Conservation (phyloP, 257 asterid genomes). For the Cruciata laevipes region DNA sequence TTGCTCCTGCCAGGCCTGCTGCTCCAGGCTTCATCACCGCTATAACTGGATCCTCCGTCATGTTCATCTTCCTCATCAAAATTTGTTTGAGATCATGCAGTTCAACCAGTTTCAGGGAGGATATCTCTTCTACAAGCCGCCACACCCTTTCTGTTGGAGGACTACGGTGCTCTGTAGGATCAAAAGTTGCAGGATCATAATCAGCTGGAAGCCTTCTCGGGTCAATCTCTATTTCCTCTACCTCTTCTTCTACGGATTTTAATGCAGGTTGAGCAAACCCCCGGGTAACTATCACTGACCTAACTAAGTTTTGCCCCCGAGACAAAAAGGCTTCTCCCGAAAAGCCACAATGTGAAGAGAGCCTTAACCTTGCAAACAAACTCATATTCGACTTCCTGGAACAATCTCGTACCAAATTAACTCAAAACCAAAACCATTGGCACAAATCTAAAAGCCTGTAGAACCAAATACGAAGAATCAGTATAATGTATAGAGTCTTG, state of each 20-base stretch:
- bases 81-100: slow-evolving; percentile 51
- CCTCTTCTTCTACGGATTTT: slow-evolving; percentile 30
- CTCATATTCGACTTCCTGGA: slow-evolving; percentile 34
- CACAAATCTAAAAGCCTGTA: slow-evolving; percentile 1
- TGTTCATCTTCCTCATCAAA: slow-evolving; percentile 31
- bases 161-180: slow-evolving; percentile 78
- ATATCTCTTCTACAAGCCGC: slow-evolving; percentile 74
- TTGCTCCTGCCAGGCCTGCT: slow-evolving; percentile 32
- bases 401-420: background rate
- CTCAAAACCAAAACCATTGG: background rate
- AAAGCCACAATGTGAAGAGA: slow-evolving; percentile 32
- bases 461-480: background rate
- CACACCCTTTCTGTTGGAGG: slow-evolving; percentile 74
- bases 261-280: slow-evolving; percentile 51
- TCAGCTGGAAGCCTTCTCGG: slow-evolving; percentile 83
- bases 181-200: slow-evolving; percentile 66
- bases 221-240: slow-evolving; percentile 62
- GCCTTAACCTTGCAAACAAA: slow-evolving; percentile 46
- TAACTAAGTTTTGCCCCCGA: slow-evolving; percentile 20
- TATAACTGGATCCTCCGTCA: slow-evolving; percentile 25
- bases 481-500: background rate
- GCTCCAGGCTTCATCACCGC: slow-evolving; percentile 56
- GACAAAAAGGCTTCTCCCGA: slow-evolving; percentile 22
- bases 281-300: slow-evolving; percentile 30
- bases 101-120: slow-evolving; percentile 65